These are phyloP conservation scores for Colletotrichum somersetense DNA, from an alignment of 2,329 filamentous ascomycete species.

Conservation along the genomic window DNA sequence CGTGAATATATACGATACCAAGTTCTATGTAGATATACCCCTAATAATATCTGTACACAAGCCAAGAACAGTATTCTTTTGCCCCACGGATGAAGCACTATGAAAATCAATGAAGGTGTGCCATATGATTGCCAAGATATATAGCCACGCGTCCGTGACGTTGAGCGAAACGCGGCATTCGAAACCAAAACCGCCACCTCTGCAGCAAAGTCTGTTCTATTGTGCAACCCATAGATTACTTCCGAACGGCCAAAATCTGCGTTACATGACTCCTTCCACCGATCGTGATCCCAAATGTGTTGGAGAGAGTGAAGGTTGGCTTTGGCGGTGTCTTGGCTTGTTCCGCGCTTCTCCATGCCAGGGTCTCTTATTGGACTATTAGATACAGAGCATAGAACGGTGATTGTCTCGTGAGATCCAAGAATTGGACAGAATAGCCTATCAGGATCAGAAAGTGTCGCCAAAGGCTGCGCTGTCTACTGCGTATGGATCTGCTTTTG, in stretches of 20 bases:
- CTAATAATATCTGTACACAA: conserved; percentile 17
- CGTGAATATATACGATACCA: not conserved
- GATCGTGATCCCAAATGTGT: not conserved
- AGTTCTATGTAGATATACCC: conserved; percentile 6
- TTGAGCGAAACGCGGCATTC: not conserved
- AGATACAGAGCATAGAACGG: too few species aligned
- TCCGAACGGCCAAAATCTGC: not conserved
- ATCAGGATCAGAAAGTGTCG: not conserved
- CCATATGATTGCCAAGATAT: not conserved
- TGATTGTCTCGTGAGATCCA: not conserved
- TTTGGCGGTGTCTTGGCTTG: not conserved
- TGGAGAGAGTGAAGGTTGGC: not conserved
- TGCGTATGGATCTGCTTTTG: conserved; percentile 7
- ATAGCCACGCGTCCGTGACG: not conserved
- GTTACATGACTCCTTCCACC: not conserved
- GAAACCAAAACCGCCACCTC: not conserved
- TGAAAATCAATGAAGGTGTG: not conserved
- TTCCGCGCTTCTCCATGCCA: not conserved
- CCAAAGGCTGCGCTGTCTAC: not conserved
- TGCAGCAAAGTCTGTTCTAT: not conserved
- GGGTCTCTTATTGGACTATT: not conserved
- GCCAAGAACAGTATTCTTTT: not conserved
- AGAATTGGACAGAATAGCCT: not conserved
- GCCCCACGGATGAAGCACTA: not conserved
- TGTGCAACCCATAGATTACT: fast-evolving